phyloP scores from a whole-genome alignment of 805 yeast genomes.

The Torulaspora maleeae region DNA sequence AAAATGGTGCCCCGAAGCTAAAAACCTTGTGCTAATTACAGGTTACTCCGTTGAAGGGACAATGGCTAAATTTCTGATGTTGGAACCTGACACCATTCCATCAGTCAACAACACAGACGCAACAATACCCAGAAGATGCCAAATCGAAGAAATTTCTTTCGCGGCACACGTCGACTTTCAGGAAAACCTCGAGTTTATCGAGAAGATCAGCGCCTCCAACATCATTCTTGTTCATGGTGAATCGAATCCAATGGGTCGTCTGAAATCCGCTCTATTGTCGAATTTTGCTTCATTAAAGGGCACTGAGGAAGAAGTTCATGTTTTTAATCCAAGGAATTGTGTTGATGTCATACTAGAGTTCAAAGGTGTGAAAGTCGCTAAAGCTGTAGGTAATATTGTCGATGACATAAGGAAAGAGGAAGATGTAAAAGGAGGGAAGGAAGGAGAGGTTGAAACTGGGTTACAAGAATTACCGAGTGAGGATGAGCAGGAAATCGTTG shows the following conservation, averaged over 20 bases:
- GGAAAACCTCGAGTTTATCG: conserved; percentile 88
- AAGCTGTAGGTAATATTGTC: conserved; percentile 58
- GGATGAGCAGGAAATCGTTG: conserved; percentile 38
- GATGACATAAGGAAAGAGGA: conserved; percentile 41
- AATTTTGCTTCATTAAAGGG: conserved; percentile 77
- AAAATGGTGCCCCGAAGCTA: conserved; percentile 96
- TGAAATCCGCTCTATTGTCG: conserved; percentile 86
- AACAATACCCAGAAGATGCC: conserved; percentile 78
- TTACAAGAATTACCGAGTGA: conserved; percentile 35
- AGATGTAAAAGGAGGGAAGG: conserved; percentile 65
- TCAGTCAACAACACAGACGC: conserved; percentile 76
- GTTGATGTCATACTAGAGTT: conserved; percentile 71
- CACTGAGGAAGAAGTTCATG: conserved; percentile 84
- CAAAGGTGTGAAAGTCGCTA: conserved; percentile 79
- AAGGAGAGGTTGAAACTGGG: conserved; percentile 39
- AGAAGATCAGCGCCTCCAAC: conserved; percentile 74
- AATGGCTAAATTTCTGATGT: conserved; percentile 82
- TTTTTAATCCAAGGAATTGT: conserved; percentile 89
- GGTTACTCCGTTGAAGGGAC: conserved; percentile 99
- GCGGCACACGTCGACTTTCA: conserved; percentile 99
- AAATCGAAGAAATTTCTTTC: conserved; percentile 90
- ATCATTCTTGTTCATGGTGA: conserved; percentile 96
- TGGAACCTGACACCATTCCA: conserved; percentile 89
- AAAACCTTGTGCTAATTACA: conserved; percentile 80
- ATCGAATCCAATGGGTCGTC: conserved; percentile 95